Conservation (phyloP, 257 asterid genomes). For the Ophiorrhiza pumila region DNA sequence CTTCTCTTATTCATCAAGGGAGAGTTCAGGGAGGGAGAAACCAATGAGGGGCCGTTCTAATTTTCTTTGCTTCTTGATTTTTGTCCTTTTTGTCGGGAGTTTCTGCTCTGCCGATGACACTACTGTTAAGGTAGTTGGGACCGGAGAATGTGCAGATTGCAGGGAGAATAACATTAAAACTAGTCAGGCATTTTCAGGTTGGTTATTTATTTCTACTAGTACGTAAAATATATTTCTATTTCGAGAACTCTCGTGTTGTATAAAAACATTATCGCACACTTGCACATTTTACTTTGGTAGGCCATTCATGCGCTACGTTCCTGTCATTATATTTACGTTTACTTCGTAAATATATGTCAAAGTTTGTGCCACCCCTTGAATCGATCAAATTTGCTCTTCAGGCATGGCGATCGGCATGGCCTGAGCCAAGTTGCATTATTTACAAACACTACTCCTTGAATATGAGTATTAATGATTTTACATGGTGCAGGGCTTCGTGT, state of each 20-base stretch:
- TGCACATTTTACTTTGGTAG: slow-evolving; percentile 1
- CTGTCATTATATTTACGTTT: not conserved
- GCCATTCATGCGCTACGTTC: not conserved
- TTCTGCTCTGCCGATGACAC: slow-evolving; percentile 32
- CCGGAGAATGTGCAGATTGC: slow-evolving; percentile 55
- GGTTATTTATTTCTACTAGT: not conserved
- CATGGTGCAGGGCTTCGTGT: slow-evolving; percentile 59
- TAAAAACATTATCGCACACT: too few relatives aligned
- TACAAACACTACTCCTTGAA: not conserved
- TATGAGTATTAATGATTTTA: not conserved
- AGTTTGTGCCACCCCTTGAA: too few relatives aligned
- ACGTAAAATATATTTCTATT: too few relatives aligned
- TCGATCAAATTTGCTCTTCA: not conserved
- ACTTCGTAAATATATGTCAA: too few relatives aligned
- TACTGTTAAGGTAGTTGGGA: slow-evolving; percentile 36
- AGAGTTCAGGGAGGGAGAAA: not conserved
- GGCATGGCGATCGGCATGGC: not conserved
- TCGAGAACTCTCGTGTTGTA: too few relatives aligned
- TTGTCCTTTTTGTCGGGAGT: slow-evolving; percentile 18
- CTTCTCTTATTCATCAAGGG: too few relatives aligned
- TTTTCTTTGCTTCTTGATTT: slow-evolving; percentile 26
- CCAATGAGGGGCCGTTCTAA: slow-evolving; percentile 30
- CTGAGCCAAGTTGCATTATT: not conserved
- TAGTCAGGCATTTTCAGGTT: slow-evolving; percentile 46
- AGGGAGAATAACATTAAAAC: slow-evolving; percentile 33